Percentiles rank a stretch among this genome's conserved stretches.
Evolutionary conservation across 257 asterid genomes (phyloP).

Genomic region (Solanum sparsipilum): DNA sequence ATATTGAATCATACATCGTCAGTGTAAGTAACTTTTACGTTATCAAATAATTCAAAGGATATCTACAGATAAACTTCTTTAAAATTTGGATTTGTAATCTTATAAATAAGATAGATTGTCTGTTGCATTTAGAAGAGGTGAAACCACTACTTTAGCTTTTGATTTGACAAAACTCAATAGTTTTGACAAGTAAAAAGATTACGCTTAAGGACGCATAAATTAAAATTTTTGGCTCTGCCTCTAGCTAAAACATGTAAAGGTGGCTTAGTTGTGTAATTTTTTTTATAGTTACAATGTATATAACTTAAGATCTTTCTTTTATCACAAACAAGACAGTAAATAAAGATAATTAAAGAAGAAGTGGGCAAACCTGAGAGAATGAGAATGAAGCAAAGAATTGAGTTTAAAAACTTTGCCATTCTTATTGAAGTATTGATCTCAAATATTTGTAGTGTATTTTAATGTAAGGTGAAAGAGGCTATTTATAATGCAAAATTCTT

Average conservation of each 20-base stretch:
- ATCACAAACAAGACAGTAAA: not conserved
- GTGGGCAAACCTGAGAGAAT: not conserved
- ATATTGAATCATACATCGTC: not conserved
- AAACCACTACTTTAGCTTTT: not conserved
- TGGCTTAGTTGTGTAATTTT: not conserved
- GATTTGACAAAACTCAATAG: not conserved
- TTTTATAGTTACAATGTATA: not conserved
- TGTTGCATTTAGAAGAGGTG: not conserved
- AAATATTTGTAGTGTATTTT: not conserved
- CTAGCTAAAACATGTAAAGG: not conserved
- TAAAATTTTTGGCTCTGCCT: not conserved
- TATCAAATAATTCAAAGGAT: not conserved
- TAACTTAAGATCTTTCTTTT: not conserved
- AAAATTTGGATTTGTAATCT: too few species aligned
- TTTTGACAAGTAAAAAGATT: not conserved
- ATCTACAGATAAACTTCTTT: not conserved
- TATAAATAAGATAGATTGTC: accelerated
- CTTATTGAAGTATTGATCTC: not conserved
- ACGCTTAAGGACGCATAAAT: accelerated
- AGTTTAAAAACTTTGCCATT: not conserved
- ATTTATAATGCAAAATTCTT: not conserved
- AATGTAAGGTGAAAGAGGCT: not conserved
- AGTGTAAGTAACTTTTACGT: not conserved
- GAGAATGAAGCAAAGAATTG: not conserved
- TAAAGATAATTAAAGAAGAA: not conserved